Evolutionary conservation across 1,284 basidiomycete species (phyloP).

Genomic region (Sanghuangporus sanghuang): DNA sequence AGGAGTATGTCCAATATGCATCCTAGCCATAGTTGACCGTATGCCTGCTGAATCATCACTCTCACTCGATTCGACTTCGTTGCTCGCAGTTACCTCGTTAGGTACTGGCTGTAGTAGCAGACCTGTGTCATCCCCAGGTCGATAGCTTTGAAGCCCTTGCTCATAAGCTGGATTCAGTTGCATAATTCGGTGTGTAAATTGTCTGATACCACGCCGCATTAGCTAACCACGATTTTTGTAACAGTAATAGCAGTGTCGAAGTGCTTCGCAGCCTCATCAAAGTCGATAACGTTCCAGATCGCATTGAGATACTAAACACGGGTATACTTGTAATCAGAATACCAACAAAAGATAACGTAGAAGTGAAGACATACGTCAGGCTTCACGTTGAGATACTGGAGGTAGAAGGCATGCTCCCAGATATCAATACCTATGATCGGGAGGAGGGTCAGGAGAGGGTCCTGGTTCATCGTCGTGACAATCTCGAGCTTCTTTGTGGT

Average conservation of each 20-base stretch:
- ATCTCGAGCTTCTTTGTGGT: constrained; percentile 65
- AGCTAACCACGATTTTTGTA: no score
- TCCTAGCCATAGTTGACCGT: no score
- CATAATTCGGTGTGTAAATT: no score
- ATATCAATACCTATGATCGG: constrained; percentile 88
- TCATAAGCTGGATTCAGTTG: no score
- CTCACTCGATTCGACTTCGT: no score
- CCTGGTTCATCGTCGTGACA: constrained; percentile 83
- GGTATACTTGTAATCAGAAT: not conserved
- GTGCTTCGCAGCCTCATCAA: constrained; percentile 74
- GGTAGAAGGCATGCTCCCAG: constrained; percentile 81
- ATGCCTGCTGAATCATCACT: no score
- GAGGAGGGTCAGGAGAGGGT: constrained; percentile 71
- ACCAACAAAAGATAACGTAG: constrained; percentile 1
- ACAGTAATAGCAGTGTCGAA: constrained; percentile 48
- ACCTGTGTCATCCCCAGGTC: no score
- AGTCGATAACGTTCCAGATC: constrained; percentile 83
- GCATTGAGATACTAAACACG: constrained; percentile 60
- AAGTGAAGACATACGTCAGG: constrained; percentile 43
- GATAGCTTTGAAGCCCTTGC: no score
- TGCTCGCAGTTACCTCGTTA: no score
- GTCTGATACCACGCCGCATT: no score
- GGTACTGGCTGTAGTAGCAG: no score
- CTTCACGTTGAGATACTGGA: constrained; percentile 77
- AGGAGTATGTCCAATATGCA: no score